Base-by-base conservation (phyloP, 345 rosid species). In the Dipteronia sinensis region DNA sequence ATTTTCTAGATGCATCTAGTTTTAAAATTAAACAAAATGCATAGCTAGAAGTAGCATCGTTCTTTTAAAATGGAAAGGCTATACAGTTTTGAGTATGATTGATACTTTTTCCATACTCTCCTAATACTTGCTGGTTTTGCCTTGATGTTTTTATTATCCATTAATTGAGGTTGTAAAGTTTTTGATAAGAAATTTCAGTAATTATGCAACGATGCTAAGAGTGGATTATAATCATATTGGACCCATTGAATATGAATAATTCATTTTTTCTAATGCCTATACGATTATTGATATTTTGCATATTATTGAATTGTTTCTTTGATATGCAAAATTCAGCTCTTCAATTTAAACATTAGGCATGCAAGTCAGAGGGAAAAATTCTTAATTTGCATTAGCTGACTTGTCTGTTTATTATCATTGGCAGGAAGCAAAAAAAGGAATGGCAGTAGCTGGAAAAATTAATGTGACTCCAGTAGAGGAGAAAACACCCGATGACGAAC, bases 401-500 rank as follows among this genome's bases (percentile, higher is more conserved):
- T 46, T 72, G 40, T 65, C 73, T 22, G 15, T 34, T 2, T 44
- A 7, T 56, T 53, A 38, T 23, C 69, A 51, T 44, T 71, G 69
- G 77, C 92, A 93, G 98, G 94, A 90, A 77, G 90, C 81, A 16
- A 86, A 79, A 86, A 92, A 84, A 79, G 96, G 88, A 59, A 78
- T 66, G 58, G 81, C 76, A 2, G 85, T 72, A 71, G 88, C 87
- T 66, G 93, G 90, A 75, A 88, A 92, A 83, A 79, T 72, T 79
- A 88, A 84, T 83, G 81, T 76, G 72, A 77, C 90, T 76, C 86
- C 90, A 44, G 61, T 71, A 56, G 94, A 92, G 76, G 99, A 91
- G 88, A 94, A 90, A 84, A 72, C 77, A 74, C 79, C 73, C 15
- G 95, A 85, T 77, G 97, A 94, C 72, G 98, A 96, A 83, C 95